These are phyloP conservation scores for Lizonia empirigonia DNA, from an alignment of 2,329 filamentous ascomycete genomes.

Conservation along the genomic window DNA sequence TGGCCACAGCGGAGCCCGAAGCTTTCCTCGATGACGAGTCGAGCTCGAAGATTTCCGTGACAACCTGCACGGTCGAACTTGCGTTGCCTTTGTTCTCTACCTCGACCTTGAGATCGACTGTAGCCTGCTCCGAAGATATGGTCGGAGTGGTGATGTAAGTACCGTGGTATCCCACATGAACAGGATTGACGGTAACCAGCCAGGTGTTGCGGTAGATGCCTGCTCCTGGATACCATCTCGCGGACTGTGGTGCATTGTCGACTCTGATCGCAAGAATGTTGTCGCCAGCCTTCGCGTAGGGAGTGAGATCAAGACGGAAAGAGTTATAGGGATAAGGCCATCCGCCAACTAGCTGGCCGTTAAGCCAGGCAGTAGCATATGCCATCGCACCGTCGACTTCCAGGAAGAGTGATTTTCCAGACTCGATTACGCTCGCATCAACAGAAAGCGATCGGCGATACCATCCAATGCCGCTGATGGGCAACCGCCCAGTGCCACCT, in stretches of 20 bases:
- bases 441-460: constrained; percentile 54
- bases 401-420: constrained; percentile 51
- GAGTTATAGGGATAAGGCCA: constrained; percentile 61
- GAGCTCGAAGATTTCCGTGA: constrained; percentile 50
- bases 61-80: constrained; percentile 46
- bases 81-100: constrained; percentile 54
- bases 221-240: constrained; percentile 62
- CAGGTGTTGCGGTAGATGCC: constrained; percentile 62
- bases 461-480: constrained; percentile 61
- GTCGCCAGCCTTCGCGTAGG: constrained; percentile 47
- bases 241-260: constrained; percentile 56
- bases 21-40: constrained; percentile 40
- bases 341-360: constrained; percentile 57
- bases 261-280: constrained; percentile 58
- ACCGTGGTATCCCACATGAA: constrained; percentile 57
- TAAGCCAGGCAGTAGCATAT: constrained; percentile 60
- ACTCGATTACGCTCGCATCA: constrained; percentile 29
- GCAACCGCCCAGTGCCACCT: constrained; percentile 54
- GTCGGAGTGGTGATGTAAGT: constrained; percentile 55
- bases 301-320: constrained; percentile 58
- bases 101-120: constrained; percentile 52
- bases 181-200: constrained; percentile 56
- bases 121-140: constrained; percentile 55
- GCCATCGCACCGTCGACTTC: constrained; percentile 61
- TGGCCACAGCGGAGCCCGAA: constrained; percentile 37